Base-by-base conservation (phyloP, 2,329 filamentous ascomycete species). In the Keithomyces neogunnii region DNA sequence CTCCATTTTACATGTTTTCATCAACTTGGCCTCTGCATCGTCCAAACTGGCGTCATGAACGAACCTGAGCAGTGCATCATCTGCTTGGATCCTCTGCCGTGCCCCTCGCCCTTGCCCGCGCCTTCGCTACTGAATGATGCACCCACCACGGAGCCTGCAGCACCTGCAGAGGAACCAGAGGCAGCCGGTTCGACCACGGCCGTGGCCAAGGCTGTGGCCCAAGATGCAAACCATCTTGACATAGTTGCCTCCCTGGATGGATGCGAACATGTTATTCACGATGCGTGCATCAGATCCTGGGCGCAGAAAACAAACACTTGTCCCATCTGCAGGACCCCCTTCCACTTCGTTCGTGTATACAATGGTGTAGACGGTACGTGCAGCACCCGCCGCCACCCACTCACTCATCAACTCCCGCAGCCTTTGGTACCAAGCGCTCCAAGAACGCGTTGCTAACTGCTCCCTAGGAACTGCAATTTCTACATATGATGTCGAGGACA, bases 301-400 rank as follows among this genome's bases (percentile, higher is more conserved):
- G 89, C 92, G 45, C 89, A 95, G 70, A 87, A 95, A 68, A 92
- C 93, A 57, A 99, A 97, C 71, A 96, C 91, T 66, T 99, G 93
- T 69, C 93, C 93, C 45, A 96, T 99, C 68, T 99, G 93, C 71
- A 88, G 93, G 59, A 87, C 89, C 62, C 83, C 80, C 56, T 97
- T 99, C 74, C 92, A 97, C 69, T 73, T 86, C 61, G 91, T 99
- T 58, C 84, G 93, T 66, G 84, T 99, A 55, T 86, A 86, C 68
- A 82, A 87, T 63, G 82, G 78, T 59, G 72, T 90, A 62, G 87
- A 89, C 76, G 89, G 89, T 93, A 80, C 71, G 81, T 75, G 52
- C 45, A 56, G 51, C 48, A 52, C 32, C 51, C 43, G 50, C 55
- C 51, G 49, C 44, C 53, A 56, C 44, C 53, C 52, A 28, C 46